Evolutionary conservation across 306 rosid genomes (phyloP), one percentile per base, ranked within the genome.

Genomic region (Fagus crenata): DNA sequence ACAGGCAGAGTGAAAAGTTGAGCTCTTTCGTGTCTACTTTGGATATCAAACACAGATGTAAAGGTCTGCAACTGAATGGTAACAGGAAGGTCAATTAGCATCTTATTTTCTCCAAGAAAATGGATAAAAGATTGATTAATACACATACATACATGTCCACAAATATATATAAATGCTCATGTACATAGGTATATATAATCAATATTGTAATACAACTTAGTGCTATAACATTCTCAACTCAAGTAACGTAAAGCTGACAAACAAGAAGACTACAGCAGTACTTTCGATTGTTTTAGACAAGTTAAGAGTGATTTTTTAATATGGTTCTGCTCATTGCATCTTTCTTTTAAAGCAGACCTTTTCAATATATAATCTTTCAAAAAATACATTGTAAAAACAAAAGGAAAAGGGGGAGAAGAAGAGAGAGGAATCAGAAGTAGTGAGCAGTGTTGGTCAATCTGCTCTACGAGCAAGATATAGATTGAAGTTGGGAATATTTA

Each of bases 51-150:
- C 61, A 75, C 43, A 71, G 36, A 67, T 9, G 8, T 3, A 51
- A 22, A 71, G 31, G 63, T 65, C 93, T 85, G 88, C 82, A 83
- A 73, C 80, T 80, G 33, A 89, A 59, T 12, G 39, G 65, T 59
- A 78, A 71, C 68, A 61, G 70, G 18, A 53, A 75, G 68, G 35
- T 63, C 49, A 67, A 6, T 22, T 76, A 74, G 55, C 35, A 67
- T 37, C 4, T 22, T 51, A 41, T 49, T 17, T 59, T 55, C 11
- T 70, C 51, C 28, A 40, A 69, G 49, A 15, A 77, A 42, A 43
- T 42, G 61, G 35, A n/a, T 56, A 49, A 11, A n/a, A 2, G 31
- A 43, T 37, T 28, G 43, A 36, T 58, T 63, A 13, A 14, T 11
- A 63, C 17, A 35, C 11, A 35, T 39, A 11, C 7, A 35, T 33